Base-by-base conservation (phyloP, 345 rosid species). In the Gossypium herbaceum region DNA sequence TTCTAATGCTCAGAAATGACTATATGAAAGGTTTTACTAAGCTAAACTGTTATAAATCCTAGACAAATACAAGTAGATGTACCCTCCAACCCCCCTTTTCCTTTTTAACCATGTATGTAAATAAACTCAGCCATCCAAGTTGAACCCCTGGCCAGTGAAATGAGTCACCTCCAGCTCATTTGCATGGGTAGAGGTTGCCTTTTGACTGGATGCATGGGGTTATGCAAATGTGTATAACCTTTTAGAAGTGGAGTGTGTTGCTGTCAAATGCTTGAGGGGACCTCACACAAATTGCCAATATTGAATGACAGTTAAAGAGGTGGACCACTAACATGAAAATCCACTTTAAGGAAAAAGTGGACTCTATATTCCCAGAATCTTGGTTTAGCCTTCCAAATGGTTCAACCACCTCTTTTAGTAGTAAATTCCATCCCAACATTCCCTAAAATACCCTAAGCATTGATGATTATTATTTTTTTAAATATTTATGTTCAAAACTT, bases 121-220 rank as follows among this genome's bases (percentile, higher is more conserved):
- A 24, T 16, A n/a, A 68, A 15, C 20, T 44, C 20, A 17, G 7
- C 22, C 48, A 63, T 62, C 67, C 45, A 5, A 47, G 72, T 65
- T 41, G 17, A 66, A 68, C n/a, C 43, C 43, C 56, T 56, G 27
- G 60, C 60, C 27, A 22, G 13, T 3, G 57, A 22, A 13, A 48
- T 3, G 72, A 69, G 44, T 69, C 73, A 69, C 45, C 22, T 50
- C 73, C 73, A 50, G 73, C 73, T 50, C 58, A 68, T 25, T 15
- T 50, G 73, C 22, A 16, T 25, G 73, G 22, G 41, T 17, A 68
- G 15, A 68, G 8, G 43, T 24, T 24, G 43, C 43, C 72, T 68
- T 68, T 68, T 68, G 72, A 66, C 71, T 41, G 68, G 68, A 66
- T 20, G 54, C 7, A 52, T 17, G 57, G 57, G 17, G 27, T 66